Percentiles rank a stretch among this genome's conserved stretches.
These are phyloP conservation scores for Ascochyta pisi DNA, from an alignment of 2,329 filamentous ascomycete genomes.

Conservation along the genomic window DNA sequence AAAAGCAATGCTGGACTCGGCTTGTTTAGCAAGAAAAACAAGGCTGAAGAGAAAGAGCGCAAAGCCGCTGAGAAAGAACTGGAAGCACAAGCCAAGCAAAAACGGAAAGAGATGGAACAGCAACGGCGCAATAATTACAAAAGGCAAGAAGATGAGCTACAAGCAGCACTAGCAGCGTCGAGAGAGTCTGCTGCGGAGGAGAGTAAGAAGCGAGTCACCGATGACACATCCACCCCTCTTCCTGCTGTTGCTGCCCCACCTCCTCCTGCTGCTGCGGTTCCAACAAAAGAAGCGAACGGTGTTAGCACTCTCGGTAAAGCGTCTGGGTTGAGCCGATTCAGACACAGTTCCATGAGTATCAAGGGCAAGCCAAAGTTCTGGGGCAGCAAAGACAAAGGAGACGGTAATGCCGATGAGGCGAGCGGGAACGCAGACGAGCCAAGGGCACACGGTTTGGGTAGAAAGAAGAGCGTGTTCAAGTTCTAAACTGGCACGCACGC, in stretches of 20 bases:
- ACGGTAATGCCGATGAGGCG: constrained; percentile 27
- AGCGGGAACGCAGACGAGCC: constrained; percentile 40
- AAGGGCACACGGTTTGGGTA: constrained; percentile 69
- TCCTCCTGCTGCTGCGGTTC: not conserved
- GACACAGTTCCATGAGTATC: constrained; percentile 78
- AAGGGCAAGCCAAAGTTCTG: constrained; percentile 77
- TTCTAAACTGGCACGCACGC: constrained; percentile 17
- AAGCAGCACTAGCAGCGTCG: constrained; percentile 70
- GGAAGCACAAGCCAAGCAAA: constrained; percentile 53
- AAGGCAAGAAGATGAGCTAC: constrained; percentile 68
- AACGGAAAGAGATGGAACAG: constrained; percentile 57
- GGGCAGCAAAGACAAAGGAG: constrained; percentile 52
- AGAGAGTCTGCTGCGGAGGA: constrained; percentile 65
- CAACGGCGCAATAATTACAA: constrained; percentile 63
- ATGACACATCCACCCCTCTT: not conserved
- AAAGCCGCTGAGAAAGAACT: constrained; percentile 66
- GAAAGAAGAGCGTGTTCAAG: constrained; percentile 71
- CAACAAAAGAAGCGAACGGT: constrained; percentile 45
- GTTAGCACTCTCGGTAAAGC: constrained; percentile 40
- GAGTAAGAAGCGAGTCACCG: constrained; percentile 29
- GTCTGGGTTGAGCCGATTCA: constrained; percentile 67
- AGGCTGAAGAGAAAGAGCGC: constrained; percentile 67
- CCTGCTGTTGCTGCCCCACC: not conserved
- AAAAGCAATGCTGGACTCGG: constrained; percentile 43
- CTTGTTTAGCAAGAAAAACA: constrained; percentile 64